Evolutionary conservation across 345 rosid species (phyloP).

Genomic region (Carallia brachiata): DNA sequence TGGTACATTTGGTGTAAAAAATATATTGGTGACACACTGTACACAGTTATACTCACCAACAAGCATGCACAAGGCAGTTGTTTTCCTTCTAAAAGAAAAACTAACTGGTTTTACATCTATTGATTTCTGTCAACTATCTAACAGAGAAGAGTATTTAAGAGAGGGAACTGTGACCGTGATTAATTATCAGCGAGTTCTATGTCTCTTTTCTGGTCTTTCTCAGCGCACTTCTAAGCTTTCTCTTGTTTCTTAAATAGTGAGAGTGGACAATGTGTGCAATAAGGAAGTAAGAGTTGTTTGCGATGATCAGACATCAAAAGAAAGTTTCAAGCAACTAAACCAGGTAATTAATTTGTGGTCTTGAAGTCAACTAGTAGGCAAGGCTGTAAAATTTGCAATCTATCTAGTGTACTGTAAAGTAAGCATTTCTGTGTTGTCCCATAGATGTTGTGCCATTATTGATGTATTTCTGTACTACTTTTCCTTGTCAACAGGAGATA

Average conservation of each 20-base stretch:
- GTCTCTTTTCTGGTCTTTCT: constrained; percentile 2
- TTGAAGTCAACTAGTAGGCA: not conserved
- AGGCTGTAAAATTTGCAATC: not conserved
- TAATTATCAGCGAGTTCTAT: not conserved
- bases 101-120: no score
- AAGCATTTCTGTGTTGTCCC: not conserved
- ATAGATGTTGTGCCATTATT: constrained; percentile 7
- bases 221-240: constrained; percentile 15
- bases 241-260: constrained; percentile 46
- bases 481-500: constrained; percentile 67
- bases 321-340: constrained; percentile 84
- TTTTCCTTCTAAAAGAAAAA: not conserved
- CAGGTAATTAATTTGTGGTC: constrained; percentile 49
- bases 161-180: not conserved
- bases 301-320: constrained; percentile 80
- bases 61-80: not conserved
- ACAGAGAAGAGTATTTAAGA: not conserved
- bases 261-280: constrained; percentile 96
- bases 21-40: no score
- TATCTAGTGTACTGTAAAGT: not conserved
- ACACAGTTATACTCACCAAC: no score
- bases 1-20: no score
- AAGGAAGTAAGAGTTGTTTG: constrained; percentile 84
- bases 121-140: not conserved
- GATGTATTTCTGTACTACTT: constrained; percentile 13